Conservation (phyloP, 805 yeast genomes). For the Blastobotrys muscicola region DNA sequence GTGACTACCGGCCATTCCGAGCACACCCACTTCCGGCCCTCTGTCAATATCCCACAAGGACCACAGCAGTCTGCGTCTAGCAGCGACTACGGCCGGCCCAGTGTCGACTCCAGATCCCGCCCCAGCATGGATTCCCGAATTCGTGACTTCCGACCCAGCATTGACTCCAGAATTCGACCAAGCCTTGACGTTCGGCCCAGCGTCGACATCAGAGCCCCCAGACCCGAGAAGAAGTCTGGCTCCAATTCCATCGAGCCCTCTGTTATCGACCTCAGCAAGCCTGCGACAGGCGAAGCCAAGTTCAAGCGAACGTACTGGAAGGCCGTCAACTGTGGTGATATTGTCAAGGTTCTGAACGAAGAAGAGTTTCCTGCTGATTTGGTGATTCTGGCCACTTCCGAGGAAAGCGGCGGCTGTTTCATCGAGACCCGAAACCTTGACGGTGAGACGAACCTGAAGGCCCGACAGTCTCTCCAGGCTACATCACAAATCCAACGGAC, state of each 20-base stretch:
- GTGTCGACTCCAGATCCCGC: too few relatives aligned
- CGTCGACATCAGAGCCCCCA: slow-evolving; percentile 2
- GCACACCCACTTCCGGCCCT: too few relatives aligned
- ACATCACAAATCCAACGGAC: slow-evolving; percentile 48
- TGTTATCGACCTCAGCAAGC: slow-evolving; percentile 26
- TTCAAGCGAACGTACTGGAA: slow-evolving; percentile 57
- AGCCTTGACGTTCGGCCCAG: slow-evolving; percentile 10
- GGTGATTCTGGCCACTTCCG: slow-evolving; percentile 56
- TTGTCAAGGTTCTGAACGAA: slow-evolving; percentile 55
- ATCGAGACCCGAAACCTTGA: slow-evolving; percentile 65
- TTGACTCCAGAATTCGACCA: too few relatives aligned
- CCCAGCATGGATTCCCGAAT: too few relatives aligned
- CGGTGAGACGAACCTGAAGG: slow-evolving; percentile 69
- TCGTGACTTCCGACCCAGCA: too few relatives aligned
- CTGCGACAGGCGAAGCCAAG: slow-evolving; percentile 25
- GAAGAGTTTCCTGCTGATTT: slow-evolving; percentile 76
- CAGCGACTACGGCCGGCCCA: too few relatives aligned
- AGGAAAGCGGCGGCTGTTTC: slow-evolving; percentile 56
- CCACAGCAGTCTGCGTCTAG: too few relatives aligned
- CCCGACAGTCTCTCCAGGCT: slow-evolving; percentile 43
- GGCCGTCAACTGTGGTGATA: slow-evolving; percentile 64
- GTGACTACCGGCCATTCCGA: slow-evolving; percentile 9
- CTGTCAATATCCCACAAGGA: too few relatives aligned
- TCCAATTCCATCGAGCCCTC: slow-evolving; percentile 2
- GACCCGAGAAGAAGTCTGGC: neutral